Base-by-base conservation (phyloP, 2,329 filamentous ascomycete species). In the Rutstroemia sp. region DNA sequence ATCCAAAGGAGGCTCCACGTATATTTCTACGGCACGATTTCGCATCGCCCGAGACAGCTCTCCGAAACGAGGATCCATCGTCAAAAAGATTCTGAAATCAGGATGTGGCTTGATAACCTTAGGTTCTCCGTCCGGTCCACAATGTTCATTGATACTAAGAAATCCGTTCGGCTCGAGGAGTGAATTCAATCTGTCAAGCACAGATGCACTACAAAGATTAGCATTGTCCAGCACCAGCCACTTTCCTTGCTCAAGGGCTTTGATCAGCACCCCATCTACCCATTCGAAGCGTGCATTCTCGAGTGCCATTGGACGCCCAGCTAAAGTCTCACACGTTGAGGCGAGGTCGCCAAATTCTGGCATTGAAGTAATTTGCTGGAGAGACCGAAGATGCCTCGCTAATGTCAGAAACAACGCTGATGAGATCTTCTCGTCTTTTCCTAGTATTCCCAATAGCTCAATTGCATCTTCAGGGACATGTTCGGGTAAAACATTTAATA, bases 201-300 rank as follows among this genome's bases (percentile, higher is more conserved):
- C 94, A 6, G 92, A 96, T 23, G 92, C 87, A 66, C 88, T 96
- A 74, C 95, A 99, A 57, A 99, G 80, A 67, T 99, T 99, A 59
- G 95, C 94, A 71, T 99, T 96, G 72, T 99, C 94, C 21, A 99
- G 82, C 10, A 99, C 86, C 18, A 99, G 78, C 94, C 94, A 99
- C 59, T 91, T 82, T 14, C 94, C 94, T 63, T 86, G 78, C 67
- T 95, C 81, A 10, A 97, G 77, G 44, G 94, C 92, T 65, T 91
- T 87, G 49, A 97, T 87, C 45, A 99, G 85, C 49, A 95, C 82
- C 57, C 95, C 94, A 69, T 99, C 92, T 2, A 95, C 83, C 94
- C 94, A 99, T 70, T 96, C 90, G 68, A 99, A 99, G 2, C 87
- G 86, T 21, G 91, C 90, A 60, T 86, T 86, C 21, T 86, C 82